phyloP scores from a whole-genome alignment of 805 yeast species.

The Millerago galiae region DNA sequence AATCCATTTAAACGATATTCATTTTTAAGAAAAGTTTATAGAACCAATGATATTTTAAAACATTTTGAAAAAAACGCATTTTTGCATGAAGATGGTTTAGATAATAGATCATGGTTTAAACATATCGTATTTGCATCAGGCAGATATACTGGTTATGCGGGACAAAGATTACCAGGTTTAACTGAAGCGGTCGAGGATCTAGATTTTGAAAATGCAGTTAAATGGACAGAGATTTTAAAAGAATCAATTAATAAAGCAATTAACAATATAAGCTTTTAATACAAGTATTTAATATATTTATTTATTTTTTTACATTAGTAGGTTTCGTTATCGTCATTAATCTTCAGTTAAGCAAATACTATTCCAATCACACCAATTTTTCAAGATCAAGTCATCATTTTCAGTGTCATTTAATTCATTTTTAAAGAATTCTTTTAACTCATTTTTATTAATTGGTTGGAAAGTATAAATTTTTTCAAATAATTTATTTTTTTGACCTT shows the following conservation, averaged over 20 bases:
- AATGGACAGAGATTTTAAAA: slow-evolving; percentile 24
- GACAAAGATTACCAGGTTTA: slow-evolving; percentile 47
- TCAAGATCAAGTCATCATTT: slow-evolving; percentile 7
- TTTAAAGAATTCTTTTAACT: slow-evolving; percentile 4
- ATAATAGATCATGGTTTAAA: slow-evolving; percentile 46
- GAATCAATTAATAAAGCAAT: slow-evolving; percentile 5
- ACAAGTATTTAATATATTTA: neutral
- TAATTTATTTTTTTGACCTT: slow-evolving; percentile 2
- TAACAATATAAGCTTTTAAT: neutral
- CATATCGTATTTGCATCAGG: slow-evolving; percentile 49
- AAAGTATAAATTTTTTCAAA: slow-evolving; percentile 20
- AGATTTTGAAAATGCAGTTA: slow-evolving; percentile 26
- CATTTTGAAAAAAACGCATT: slow-evolving; percentile 38
- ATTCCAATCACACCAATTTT: slow-evolving; percentile 22
- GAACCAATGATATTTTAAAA: slow-evolving; percentile 31
- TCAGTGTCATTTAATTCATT: slow-evolving; percentile 5
- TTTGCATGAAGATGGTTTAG: slow-evolving; percentile 38
- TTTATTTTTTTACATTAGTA: neutral
- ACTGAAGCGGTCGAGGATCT: slow-evolving; percentile 46
- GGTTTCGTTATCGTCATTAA: no score
- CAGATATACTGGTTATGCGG: slow-evolving; percentile 50
- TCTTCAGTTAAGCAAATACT: slow-evolving; percentile 20
- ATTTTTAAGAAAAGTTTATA: slow-evolving; percentile 21
- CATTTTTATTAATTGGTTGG: slow-evolving; percentile 15
- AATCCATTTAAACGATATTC: slow-evolving; percentile 27